Conservation (phyloP, 768 basidiomycete genomes). For the Chalciporus piperatus region DNA sequence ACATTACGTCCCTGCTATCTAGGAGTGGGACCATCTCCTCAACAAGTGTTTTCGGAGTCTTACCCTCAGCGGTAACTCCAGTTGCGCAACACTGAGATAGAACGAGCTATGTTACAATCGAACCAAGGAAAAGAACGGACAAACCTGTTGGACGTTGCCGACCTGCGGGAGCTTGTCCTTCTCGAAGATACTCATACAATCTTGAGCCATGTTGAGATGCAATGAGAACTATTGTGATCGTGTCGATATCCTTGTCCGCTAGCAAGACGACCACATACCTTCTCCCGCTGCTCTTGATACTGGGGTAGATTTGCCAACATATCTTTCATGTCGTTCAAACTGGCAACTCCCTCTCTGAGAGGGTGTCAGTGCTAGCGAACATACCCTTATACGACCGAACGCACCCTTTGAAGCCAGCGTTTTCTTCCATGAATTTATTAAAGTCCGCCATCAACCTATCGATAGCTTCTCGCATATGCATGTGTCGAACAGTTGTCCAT, state of each 20-base stretch:
- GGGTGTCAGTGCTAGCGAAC: constrained; percentile 1
- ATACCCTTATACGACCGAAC: constrained; percentile 19
- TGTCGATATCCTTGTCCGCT: neutral
- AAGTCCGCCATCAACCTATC: constrained; percentile 97
- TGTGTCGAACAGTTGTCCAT: constrained; percentile 91
- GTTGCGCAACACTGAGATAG: constrained; percentile 82
- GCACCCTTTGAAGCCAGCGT: constrained; percentile 91
- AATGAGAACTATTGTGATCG: constrained; percentile 74
- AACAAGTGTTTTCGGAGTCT: constrained; percentile 89
- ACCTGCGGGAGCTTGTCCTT: constrained; percentile 78
- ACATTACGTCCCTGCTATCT: constrained; percentile 85
- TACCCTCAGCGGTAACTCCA: constrained; percentile 86
- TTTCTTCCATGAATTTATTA: constrained; percentile 89
- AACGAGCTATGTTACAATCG: neutral
- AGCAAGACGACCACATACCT: constrained; percentile 45
- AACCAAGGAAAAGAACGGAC: neutral
- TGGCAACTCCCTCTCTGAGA: constrained; percentile 73
- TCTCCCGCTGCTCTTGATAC: constrained; percentile 93
- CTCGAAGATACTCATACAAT: constrained; percentile 94
- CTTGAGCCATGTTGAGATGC: constrained; percentile 96
- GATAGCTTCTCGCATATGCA: constrained; percentile 99
- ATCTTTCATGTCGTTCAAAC: constrained; percentile 97
- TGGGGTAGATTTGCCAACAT: constrained; percentile 95
- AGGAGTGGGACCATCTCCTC: constrained; percentile 99
- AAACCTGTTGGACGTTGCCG: constrained; percentile 88